Conservation (phyloP, 2,329 filamentous ascomycete species). For the Arthrobotrys iridis region DNA sequence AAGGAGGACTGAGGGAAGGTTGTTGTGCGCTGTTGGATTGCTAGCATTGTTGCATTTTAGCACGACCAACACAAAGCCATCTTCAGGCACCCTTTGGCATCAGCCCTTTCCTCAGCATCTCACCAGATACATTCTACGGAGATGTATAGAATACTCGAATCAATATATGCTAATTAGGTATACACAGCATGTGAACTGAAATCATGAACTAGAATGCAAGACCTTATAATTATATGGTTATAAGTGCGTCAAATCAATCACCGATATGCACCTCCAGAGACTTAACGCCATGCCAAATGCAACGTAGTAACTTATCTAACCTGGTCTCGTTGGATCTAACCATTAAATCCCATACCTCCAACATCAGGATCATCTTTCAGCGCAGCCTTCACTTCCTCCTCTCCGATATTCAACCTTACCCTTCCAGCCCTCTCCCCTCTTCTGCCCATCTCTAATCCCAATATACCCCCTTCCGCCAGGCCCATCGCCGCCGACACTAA, state of each 20-base stretch:
- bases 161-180: too few species aligned
- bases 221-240: too few species aligned
- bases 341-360: slow-evolving; percentile 75
- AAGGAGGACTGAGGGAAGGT: not conserved
- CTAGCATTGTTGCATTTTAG: slow-evolving; percentile 5
- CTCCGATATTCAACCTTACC: slow-evolving; percentile 82
- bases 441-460: slow-evolving; percentile 79
- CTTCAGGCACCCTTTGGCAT: slow-evolving; percentile 1
- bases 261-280: not conserved
- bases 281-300: not conserved
- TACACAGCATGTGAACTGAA: too few species aligned
- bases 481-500: slow-evolving; percentile 80
- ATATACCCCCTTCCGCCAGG: slow-evolving; percentile 84
- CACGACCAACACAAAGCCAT: not conserved
- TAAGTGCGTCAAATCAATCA: not conserved
- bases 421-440: slow-evolving; percentile 87
- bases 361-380: slow-evolving; percentile 89
- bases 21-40: slow-evolving; percentile 37
- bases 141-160: too few species aligned
- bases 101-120: too few species aligned
- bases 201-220: too few species aligned
- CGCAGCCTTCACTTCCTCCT: slow-evolving; percentile 89
- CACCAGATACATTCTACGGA: too few species aligned
- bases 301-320: not conserved
- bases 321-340: slow-evolving; percentile 33